Evolutionary conservation across 768 basidiomycete species (phyloP).

Genomic region (Suillus discolor): DNA sequence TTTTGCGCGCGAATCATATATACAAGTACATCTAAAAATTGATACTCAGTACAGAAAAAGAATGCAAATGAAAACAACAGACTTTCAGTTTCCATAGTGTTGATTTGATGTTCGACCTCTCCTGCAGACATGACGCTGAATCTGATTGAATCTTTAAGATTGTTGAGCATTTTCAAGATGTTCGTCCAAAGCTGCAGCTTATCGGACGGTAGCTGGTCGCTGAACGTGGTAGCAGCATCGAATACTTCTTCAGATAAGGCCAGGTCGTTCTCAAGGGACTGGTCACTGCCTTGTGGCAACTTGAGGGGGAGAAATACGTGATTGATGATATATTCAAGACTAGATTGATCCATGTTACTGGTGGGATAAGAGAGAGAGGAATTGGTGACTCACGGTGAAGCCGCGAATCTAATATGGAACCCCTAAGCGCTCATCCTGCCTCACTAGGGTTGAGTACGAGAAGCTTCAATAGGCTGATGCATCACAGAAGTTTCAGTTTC

Average conservation of each 20-base stretch:
- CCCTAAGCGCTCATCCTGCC: neutral
- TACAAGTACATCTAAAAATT: constrained; percentile 36
- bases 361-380: neutral
- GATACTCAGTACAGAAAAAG: neutral
- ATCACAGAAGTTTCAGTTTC: too few species aligned
- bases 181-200: constrained; percentile 31
- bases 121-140: constrained; percentile 14
- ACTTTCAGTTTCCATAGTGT: constrained; percentile 21
- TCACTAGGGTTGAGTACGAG: too few species aligned
- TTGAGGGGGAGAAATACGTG: constrained; percentile 48
- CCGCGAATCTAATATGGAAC: neutral
- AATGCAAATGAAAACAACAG: neutral
- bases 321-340: constrained; percentile 36
- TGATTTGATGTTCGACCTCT: constrained; percentile 20
- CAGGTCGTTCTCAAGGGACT: constrained; percentile 23
- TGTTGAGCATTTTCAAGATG: constrained; percentile 34
- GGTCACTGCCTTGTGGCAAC: constrained; percentile 42
- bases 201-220: constrained; percentile 3
- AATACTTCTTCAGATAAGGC: constrained; percentile 27
- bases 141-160: constrained; percentile 16
- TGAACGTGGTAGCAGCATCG: constrained; percentile 23
- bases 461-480: too few species aligned
- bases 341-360: neutral
- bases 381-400: too few species aligned
- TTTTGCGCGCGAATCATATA: constrained; percentile 50